Percentiles rank a stretch among this genome's conserved stretches.
Conservation (phyloP, 805 yeast genomes). For the Candida argentea region DNA sequence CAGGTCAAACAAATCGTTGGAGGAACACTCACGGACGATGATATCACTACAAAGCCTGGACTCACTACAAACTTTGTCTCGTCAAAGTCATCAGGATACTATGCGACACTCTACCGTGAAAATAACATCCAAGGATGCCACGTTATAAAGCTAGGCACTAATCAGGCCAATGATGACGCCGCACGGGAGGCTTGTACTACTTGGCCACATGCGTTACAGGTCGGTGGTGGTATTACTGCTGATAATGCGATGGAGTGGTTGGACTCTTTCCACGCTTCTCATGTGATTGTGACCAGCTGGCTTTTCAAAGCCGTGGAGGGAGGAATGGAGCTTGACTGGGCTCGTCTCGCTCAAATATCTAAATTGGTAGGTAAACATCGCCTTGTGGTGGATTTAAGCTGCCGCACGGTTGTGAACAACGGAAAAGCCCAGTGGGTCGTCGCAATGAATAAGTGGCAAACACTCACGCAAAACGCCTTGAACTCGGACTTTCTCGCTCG, state of each 20-base stretch:
- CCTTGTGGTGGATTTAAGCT: slow-evolving; percentile 85
- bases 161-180: slow-evolving; percentile 67
- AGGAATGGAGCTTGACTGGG: slow-evolving; percentile 25
- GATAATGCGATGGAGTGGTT: slow-evolving; percentile 75
- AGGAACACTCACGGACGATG: slow-evolving; percentile 62
- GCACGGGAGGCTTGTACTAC: slow-evolving; percentile 65
- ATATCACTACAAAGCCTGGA: slow-evolving; percentile 20
- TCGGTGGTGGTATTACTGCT: slow-evolving; percentile 87
- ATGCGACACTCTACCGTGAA: slow-evolving; percentile 57
- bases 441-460: slow-evolving; percentile 98
- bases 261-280: slow-evolving; percentile 58
- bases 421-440: slow-evolving; percentile 59
- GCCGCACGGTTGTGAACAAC: slow-evolving; percentile 36
- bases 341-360: slow-evolving; percentile 43
- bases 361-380: slow-evolving; percentile 49
- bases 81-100: slow-evolving; percentile 60
- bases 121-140: slow-evolving; percentile 68
- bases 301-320: slow-evolving; percentile 51
- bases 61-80: slow-evolving; percentile 63
- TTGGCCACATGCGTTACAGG: slow-evolving; percentile 70
- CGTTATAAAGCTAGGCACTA: slow-evolving; percentile 82
- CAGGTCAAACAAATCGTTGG: slow-evolving; percentile 97
- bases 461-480: slow-evolving; percentile 59
- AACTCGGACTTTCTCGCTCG: slow-evolving; percentile 39
- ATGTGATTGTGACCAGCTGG: slow-evolving; percentile 90